Conservation (phyloP, 345 rosid genomes). For the Camelina laxa region DNA sequence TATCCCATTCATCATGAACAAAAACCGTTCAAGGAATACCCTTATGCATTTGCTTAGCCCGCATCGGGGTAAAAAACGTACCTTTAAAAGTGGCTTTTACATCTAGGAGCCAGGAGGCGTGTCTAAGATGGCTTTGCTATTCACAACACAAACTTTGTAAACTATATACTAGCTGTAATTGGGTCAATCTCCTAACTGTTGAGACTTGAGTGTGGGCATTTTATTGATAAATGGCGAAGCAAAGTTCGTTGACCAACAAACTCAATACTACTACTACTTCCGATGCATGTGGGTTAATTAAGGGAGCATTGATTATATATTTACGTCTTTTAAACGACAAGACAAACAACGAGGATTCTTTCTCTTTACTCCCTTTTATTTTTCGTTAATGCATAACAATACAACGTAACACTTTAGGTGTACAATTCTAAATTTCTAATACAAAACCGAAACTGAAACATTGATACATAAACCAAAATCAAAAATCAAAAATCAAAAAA, state of each 20-base stretch:
- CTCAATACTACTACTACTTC: not conserved
- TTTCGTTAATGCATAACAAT: no score
- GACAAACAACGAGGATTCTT: no score
- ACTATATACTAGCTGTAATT: not conserved
- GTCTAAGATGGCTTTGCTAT: not conserved
- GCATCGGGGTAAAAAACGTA: not conserved
- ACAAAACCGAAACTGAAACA: no score
- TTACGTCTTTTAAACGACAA: no score
- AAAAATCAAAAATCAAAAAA: no score
- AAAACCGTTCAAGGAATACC: not conserved
- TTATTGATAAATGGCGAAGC: slow-evolving; percentile 3
- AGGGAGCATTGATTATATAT: not conserved
- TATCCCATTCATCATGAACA: not conserved
- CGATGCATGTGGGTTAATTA: not conserved
- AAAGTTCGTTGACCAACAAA: slow-evolving; percentile 13
- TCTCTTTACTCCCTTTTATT: no score
- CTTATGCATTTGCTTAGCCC: not conserved
- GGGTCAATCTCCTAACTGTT: not conserved
- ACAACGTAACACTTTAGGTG: no score
- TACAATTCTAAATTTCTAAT: no score
- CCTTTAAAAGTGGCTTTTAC: no score
- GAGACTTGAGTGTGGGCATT: not conserved
- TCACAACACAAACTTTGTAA: not conserved
- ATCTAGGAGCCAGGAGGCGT: no score
- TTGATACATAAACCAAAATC: no score